Conservation (phyloP, 2,329 filamentous ascomycete genomes). For the Xenoacremonium recifei region DNA sequence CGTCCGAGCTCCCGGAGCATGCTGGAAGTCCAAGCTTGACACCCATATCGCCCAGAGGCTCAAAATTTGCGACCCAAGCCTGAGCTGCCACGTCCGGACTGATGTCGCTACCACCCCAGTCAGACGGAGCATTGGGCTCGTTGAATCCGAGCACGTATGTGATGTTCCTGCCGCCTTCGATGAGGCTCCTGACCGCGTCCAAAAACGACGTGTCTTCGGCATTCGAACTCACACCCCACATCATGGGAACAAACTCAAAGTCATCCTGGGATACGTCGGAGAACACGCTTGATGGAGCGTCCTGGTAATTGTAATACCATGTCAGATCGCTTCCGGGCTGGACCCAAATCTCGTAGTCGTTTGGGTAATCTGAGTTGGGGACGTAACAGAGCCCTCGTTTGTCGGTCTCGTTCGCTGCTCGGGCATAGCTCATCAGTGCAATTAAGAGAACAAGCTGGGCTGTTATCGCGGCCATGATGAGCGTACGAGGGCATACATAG, state of each 20-base stretch:
- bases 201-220: conserved; percentile 59
- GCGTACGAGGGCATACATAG: not conserved
- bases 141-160: conserved; percentile 74
- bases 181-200: conserved; percentile 53
- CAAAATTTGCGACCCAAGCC: conserved; percentile 69
- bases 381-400: conserved; percentile 77
- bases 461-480: no score
- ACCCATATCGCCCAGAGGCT: conserved; percentile 63
- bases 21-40: conserved; percentile 69
- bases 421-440: not conserved
- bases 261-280: conserved; percentile 45
- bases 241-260: conserved; percentile 78
- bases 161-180: conserved; percentile 55
- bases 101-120: conserved; percentile 62
- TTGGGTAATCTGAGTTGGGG: conserved; percentile 49
- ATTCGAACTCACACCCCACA: conserved; percentile 61
- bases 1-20: conserved; percentile 59
- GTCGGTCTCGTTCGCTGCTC: conserved; percentile 22
- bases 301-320: conserved; percentile 84
- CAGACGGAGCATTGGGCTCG: conserved; percentile 64
- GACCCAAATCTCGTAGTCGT: conserved; percentile 67
- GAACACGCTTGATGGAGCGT: conserved; percentile 54
- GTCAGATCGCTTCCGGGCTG: conserved; percentile 57
- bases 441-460: no score
- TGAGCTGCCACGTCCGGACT: conserved; percentile 59